A percentile compares a stretch with the other conserved stretches of the same genome.
Evolutionary conservation across 306 rosid species (phyloP).

Genomic region (Corylus americana): DNA sequence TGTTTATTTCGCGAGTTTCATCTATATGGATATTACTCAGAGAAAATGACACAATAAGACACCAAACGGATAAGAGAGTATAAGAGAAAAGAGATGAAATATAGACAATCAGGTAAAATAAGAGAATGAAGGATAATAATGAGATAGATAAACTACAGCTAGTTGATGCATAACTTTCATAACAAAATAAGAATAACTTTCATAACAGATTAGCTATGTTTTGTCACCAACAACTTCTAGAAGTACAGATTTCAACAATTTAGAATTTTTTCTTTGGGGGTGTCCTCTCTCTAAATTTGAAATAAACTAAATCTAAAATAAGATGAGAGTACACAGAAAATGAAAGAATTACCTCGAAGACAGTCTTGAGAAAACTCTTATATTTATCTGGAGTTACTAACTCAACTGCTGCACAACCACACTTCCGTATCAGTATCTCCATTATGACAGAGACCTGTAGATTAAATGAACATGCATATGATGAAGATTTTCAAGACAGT

Average conservation of each 20-base stretch:
- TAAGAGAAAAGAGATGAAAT: neutral
- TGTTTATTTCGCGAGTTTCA: neutral
- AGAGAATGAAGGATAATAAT: neutral
- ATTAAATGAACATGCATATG: slow-evolving; percentile 19
- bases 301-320: neutral
- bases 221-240: neutral
- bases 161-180: neutral
- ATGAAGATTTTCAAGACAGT: neutral
- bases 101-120: neutral
- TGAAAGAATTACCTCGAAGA: slow-evolving; percentile 58
- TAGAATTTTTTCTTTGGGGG: no score
- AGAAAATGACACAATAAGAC: neutral
- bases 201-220: neutral
- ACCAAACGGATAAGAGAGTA: neutral
- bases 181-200: neutral
- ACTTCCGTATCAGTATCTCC: slow-evolving; percentile 81
- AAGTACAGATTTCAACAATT: neutral
- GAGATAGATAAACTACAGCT: neutral
- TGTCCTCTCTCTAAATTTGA: neutral
- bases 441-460: slow-evolving; percentile 68
- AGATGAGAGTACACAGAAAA: neutral
- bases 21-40: neutral
- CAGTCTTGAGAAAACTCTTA: slow-evolving; percentile 58
- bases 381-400: slow-evolving; percentile 65
- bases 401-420: slow-evolving; percentile 74